phyloP scores from a whole-genome alignment of 2,329 filamentous ascomycete species.

The Didymella exigua region DNA sequence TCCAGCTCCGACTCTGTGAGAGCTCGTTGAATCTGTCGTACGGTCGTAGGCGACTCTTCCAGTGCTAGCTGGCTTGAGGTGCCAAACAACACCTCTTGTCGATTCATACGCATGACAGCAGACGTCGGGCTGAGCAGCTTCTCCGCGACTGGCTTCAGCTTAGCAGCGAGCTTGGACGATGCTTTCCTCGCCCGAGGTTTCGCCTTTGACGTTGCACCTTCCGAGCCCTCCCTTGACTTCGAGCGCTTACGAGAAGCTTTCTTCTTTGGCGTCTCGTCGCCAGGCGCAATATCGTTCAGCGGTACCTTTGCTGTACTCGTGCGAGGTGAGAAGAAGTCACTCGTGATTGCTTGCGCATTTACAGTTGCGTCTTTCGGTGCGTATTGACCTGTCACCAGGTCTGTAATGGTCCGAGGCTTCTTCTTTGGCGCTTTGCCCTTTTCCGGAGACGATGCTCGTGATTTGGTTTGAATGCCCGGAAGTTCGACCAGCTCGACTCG shows the following conservation, averaged over 20 bases:
- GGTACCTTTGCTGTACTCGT: conserved; percentile 29
- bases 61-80: conserved; percentile 49
- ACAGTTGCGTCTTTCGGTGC: conserved; percentile 15
- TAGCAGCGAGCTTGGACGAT: conserved; percentile 33
- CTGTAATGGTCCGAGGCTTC: conserved; percentile 49
- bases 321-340: conserved; percentile 34
- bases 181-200: conserved; percentile 34
- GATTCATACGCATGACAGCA: conserved; percentile 32
- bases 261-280: conserved; percentile 15
- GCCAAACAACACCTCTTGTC: conserved; percentile 48
- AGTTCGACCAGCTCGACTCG: conserved; percentile 41
- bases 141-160: conserved; percentile 36
- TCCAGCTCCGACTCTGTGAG: conserved; percentile 44
- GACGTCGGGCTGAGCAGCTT: conserved; percentile 47
- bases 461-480: conserved; percentile 28
- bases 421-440: conserved; percentile 47
- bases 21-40: conserved; percentile 45
- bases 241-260: conserved; percentile 32
- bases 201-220: conserved; percentile 24
- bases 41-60: conserved; percentile 45
- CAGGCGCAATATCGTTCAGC: conserved; percentile 28
- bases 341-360: conserved; percentile 16
- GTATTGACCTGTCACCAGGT: conserved; percentile 47
- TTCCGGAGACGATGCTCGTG: conserved; percentile 34
- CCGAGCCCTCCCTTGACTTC: conserved; percentile 24